phyloP scores from a whole-genome alignment of 2,329 filamentous ascomycete species.

The Curvularia eragrostidis region DNA sequence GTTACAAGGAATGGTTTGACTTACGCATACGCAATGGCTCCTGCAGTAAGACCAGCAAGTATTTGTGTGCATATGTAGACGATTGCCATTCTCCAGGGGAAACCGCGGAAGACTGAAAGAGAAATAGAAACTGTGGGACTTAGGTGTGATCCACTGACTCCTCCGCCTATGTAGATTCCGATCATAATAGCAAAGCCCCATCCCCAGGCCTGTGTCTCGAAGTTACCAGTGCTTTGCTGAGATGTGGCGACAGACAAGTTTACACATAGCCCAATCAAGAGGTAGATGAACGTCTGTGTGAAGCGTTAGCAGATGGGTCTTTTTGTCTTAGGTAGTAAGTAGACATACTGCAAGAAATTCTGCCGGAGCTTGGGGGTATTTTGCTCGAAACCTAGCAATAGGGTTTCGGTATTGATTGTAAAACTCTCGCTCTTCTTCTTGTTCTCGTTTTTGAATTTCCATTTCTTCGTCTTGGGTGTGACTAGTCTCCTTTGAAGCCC shows the following conservation, averaged over 20 bases:
- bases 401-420: slow-evolving; percentile 60
- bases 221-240: slow-evolving; percentile 49
- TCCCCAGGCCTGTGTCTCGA: slow-evolving; percentile 44
- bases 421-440: slow-evolving; percentile 55
- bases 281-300: slow-evolving; percentile 36
- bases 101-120: slow-evolving; percentile 64
- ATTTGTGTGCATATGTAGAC: slow-evolving; percentile 61
- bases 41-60: slow-evolving; percentile 59
- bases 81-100: slow-evolving; percentile 60
- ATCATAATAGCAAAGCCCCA: slow-evolving; percentile 65
- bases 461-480: slow-evolving; percentile 47
- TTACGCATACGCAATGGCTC: slow-evolving; percentile 51
- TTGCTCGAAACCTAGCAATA: slow-evolving; percentile 59
- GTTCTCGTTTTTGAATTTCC: slow-evolving; percentile 49
- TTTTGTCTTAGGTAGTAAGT: neutral
- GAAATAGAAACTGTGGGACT: slow-evolving; percentile 56
- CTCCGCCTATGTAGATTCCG: slow-evolving; percentile 55
- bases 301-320: neutral
- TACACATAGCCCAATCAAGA: slow-evolving; percentile 58
- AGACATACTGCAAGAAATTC: slow-evolving; percentile 58
- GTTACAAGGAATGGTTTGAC: neutral
- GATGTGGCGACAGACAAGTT: slow-evolving; percentile 59
- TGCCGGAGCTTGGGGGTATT: slow-evolving; percentile 61
- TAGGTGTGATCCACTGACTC: slow-evolving; percentile 58
- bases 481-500: slow-evolving; percentile 34